Percentiles rank a stretch among this genome's conserved stretches.
These are phyloP conservation scores for Carallia pectinifolia DNA, from an alignment of 345 rosid species.

Conservation along the genomic window DNA sequence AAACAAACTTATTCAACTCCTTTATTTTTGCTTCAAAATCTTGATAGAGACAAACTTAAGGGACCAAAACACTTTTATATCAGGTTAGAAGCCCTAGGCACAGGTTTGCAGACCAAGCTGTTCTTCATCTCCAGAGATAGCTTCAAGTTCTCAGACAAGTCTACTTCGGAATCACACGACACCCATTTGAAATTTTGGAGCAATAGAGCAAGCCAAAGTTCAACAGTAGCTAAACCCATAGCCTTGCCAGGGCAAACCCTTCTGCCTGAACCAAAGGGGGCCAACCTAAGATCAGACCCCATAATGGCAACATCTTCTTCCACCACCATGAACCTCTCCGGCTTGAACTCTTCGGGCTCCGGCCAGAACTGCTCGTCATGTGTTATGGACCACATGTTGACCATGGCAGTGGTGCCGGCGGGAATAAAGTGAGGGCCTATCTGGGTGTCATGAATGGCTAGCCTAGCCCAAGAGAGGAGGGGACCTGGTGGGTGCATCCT, in stretches of 20 bases:
- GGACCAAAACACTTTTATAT: not conserved
- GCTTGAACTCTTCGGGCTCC: slow-evolving; percentile 48
- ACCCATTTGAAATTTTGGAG: slow-evolving; percentile 51
- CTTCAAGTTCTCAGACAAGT: slow-evolving; percentile 48
- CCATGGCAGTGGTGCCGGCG: slow-evolving; percentile 81
- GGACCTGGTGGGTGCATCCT: slow-evolving; percentile 87
- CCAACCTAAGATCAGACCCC: slow-evolving; percentile 63
- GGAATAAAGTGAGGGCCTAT: slow-evolving; percentile 57
- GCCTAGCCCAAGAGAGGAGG: slow-evolving; percentile 83
- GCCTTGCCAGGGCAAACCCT: slow-evolving; percentile 69
- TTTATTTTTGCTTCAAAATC: not conserved
- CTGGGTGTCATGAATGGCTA: slow-evolving; percentile 68
- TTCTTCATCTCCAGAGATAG: slow-evolving; percentile 65
- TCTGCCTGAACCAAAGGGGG: slow-evolving; percentile 65
- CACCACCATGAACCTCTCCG: slow-evolving; percentile 48
- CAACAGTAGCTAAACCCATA: slow-evolving; percentile 56
- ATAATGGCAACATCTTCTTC: slow-evolving; percentile 41
- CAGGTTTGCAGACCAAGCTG: slow-evolving; percentile 49
- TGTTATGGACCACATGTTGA: slow-evolving; percentile 86
- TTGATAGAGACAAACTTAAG: not conserved
- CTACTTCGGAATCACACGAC: slow-evolving; percentile 36
- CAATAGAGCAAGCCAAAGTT: slow-evolving; percentile 58
- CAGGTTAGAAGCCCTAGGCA: slow-evolving; percentile 31
- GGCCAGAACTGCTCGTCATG: slow-evolving; percentile 60
- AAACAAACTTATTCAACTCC: not conserved